These are phyloP conservation scores for Quercus gilva DNA, from an alignment of 306 rosid genomes.

Conservation along the genomic window DNA sequence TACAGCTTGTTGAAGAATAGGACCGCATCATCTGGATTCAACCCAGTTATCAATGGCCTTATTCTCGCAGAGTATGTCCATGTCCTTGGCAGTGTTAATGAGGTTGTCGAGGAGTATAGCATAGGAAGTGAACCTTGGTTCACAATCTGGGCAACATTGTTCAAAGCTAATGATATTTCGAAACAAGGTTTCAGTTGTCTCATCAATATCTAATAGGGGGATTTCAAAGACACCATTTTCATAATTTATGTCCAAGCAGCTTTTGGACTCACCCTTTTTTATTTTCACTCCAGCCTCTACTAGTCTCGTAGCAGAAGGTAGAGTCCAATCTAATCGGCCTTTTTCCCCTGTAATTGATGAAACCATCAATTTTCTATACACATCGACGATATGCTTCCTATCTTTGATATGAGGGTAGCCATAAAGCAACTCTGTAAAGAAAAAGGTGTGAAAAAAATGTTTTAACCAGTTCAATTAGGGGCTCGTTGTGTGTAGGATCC, in stretches of 20 bases:
- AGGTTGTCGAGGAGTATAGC: slow-evolving; percentile 22
- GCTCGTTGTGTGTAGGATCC: neutral
- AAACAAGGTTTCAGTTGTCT: slow-evolving; percentile 10
- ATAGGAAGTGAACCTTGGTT: slow-evolving; percentile 17
- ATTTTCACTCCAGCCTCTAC: neutral
- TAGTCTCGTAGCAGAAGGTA: neutral
- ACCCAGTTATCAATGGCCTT: neutral
- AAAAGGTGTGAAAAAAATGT: neutral
- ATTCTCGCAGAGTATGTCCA: neutral
- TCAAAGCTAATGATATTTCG: slow-evolving; percentile 14
- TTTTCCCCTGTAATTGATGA: neutral
- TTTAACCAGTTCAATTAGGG: neutral
- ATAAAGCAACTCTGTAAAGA: neutral
- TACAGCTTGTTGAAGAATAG: neutral
- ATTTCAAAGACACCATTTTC: neutral
- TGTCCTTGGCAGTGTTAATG: neutral
- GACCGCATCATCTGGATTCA: neutral
- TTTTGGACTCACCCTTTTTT: neutral
- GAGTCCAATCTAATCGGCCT: neutral
- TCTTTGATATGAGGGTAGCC: no score
- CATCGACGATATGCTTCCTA: slow-evolving; percentile 9
- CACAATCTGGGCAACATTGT: slow-evolving; percentile 9
- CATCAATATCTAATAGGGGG: slow-evolving; percentile 10
- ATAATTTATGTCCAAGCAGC: slow-evolving; percentile 7
- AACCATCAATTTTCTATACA: neutral